Percentiles rank a stretch among this genome's conserved stretches.
These are phyloP conservation scores for Filobasidium wieringae DNA, from an alignment of 768 basidiomycete genomes.

Conservation along the genomic window DNA sequence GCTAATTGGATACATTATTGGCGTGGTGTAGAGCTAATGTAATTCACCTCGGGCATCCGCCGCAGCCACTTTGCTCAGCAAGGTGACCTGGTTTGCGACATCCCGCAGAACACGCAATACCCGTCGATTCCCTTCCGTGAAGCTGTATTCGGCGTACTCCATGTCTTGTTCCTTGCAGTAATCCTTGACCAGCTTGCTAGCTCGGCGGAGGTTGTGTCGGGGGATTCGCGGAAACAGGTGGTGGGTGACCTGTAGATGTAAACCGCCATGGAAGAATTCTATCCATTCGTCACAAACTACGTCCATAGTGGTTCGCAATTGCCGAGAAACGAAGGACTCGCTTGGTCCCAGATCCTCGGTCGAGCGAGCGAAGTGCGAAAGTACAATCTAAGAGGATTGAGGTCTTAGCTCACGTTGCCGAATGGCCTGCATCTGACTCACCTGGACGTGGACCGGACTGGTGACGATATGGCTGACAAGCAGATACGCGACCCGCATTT, in stretches of 20 bases:
- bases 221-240: conserved; percentile 93
- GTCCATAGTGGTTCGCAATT: conserved; percentile 94
- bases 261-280: conserved; percentile 88
- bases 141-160: conserved; percentile 82
- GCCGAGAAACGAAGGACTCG: conserved; percentile 86
- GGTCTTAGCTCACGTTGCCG: neutral
- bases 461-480: conserved; percentile 73
- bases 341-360: conserved; percentile 77
- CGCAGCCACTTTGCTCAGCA: conserved; percentile 70
- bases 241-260: conserved; percentile 93
- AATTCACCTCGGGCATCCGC: conserved; percentile 44
- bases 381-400: conserved; percentile 52
- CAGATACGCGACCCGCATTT: conserved; percentile 58
- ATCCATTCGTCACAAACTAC: conserved; percentile 74
- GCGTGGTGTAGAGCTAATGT: no score
- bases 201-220: conserved; percentile 75
- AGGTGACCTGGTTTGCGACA: conserved; percentile 76
- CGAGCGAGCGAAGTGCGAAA: conserved; percentile 94
- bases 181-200: conserved; percentile 70
- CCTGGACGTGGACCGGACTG: conserved; percentile 91
- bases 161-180: conserved; percentile 66
- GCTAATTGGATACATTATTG: no score
- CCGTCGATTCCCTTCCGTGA: conserved; percentile 69
- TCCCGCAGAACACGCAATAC: conserved; percentile 68
- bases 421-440: conserved; percentile 32